phyloP scores from a whole-genome alignment of 2,329 filamentous ascomycete species.

The Paracamarosporium sp. region DNA sequence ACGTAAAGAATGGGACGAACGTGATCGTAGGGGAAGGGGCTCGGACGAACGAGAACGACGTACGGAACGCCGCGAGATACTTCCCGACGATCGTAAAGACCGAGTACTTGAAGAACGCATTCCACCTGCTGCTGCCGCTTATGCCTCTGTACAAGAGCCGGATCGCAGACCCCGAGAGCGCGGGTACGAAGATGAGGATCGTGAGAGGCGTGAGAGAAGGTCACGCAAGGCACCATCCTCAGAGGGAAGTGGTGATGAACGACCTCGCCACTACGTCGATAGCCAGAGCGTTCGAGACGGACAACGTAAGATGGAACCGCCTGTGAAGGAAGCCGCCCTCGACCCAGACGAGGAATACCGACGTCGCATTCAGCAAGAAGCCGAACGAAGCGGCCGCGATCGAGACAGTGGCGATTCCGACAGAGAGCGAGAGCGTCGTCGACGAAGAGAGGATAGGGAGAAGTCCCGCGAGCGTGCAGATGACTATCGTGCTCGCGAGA shows the following conservation, averaged over 20 bases:
- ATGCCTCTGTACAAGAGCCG: slow-evolving; percentile 28
- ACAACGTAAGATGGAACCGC: slow-evolving; percentile 41
- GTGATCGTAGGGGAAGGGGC: slow-evolving; percentile 35
- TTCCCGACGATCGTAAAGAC: slow-evolving; percentile 14
- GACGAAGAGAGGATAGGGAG: slow-evolving; percentile 42
- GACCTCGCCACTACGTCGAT: slow-evolving; percentile 46
- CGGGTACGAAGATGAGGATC: slow-evolving; percentile 41
- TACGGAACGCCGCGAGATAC: slow-evolving; percentile 23
- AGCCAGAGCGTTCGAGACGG: slow-evolving; percentile 30
- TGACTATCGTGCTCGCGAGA: slow-evolving; percentile 27
- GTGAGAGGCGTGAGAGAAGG: slow-evolving; percentile 29
- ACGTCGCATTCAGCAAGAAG: slow-evolving; percentile 54
- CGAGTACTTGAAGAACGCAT: slow-evolving; percentile 25
- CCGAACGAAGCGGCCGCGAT: slow-evolving; percentile 45
- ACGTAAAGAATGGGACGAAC: slow-evolving; percentile 37
- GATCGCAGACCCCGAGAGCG: slow-evolving; percentile 39
- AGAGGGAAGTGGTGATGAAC: slow-evolving; percentile 43
- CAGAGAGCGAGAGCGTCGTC: slow-evolving; percentile 41
- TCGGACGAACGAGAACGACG: slow-evolving; percentile 27
- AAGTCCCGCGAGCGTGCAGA: slow-evolving; percentile 34
- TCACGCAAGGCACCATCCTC: slow-evolving; percentile 35
- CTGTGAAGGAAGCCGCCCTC: slow-evolving; percentile 36
- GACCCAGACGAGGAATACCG: slow-evolving; percentile 61
- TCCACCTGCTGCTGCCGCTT: slow-evolving; percentile 17
- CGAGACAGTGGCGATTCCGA: slow-evolving; percentile 41